These are phyloP conservation scores for Suhomyces guaymorum DNA, from an alignment of 1,139 yeast species.

Conservation along the genomic window DNA sequence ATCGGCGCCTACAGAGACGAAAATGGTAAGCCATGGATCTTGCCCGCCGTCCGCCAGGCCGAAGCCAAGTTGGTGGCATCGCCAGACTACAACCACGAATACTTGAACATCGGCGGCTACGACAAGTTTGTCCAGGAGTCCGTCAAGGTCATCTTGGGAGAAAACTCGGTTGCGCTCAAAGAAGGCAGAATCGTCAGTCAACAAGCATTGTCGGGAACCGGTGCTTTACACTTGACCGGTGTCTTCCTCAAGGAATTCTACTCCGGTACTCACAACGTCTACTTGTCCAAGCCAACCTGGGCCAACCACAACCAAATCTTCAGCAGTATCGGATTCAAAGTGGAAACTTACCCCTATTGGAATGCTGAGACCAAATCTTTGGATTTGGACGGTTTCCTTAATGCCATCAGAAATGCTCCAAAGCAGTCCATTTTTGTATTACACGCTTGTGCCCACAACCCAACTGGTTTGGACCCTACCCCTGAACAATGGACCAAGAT, in stretches of 20 bases:
- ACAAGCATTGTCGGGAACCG: conserved; percentile 93
- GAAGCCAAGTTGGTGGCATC: conserved; percentile 52
- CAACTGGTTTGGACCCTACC: conserved; percentile 54
- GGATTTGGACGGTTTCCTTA: conserved; percentile 68
- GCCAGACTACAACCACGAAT: conserved; percentile 86
- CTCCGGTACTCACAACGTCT: conserved; percentile 54
- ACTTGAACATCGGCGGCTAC: conserved; percentile 79
- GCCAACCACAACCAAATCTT: conserved; percentile 90
- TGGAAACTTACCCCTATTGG: conserved; percentile 78
- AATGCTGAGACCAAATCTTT: conserved; percentile 59
- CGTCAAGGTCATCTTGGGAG: conserved; percentile 78
- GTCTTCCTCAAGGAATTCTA: conserved; percentile 63
- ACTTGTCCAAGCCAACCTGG: conserved; percentile 93
- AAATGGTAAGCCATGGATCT: conserved; percentile 89
- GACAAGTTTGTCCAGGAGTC: conserved; percentile 70
- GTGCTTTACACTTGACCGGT: conserved; percentile 90
- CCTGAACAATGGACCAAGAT: conserved; percentile 43
- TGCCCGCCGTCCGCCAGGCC: conserved; percentile 80
- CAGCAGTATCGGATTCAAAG: conserved; percentile 52
- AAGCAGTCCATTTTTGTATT: conserved; percentile 68
- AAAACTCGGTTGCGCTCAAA: conserved; percentile 53
- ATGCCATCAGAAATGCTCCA: conserved; percentile 70
- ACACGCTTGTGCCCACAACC: conserved; percentile 55
- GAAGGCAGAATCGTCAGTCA: conserved; percentile 66
- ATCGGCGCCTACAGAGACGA: conserved; percentile 97